Evolutionary conservation across 768 basidiomycete species (phyloP), one percentile per base, ranked within the genome.

Genomic region (Leccinum barrowsii): DNA sequence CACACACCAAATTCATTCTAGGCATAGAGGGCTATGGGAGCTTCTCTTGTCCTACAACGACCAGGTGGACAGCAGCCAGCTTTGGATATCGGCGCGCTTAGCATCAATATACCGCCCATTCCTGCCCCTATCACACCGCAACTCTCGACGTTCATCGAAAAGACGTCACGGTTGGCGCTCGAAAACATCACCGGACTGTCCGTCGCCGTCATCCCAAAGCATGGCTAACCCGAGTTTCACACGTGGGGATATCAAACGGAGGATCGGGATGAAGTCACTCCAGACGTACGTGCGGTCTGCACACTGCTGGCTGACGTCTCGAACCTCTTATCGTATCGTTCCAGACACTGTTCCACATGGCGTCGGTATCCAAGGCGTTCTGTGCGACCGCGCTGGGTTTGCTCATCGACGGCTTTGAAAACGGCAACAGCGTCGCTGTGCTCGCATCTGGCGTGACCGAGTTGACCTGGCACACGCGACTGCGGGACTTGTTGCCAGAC

Each of bases 11-110:
- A 22, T 56, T 44, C 50, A 24, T 24, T 42, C 5, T 53, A 93
- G 91, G 92, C 91, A 15, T 90, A 92, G 67, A 83, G 86, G 28
- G 90, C 82, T 7, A 85, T 92, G 81, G 85, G 87, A 5, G 78
- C 88, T 19, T 90, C 90, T 6, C 76, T 80, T 52, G 71, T 86
- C 54, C 74, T 80, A 37, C 84, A 80, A 55, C 82, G 75, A 50
- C 70, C 71, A n/a, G 63, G 73, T 30, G 73, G 67, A 30, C 73
- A 69, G 50, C 72, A 73, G 50, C 67, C 74, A 2, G 63, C 70
- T 8, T 70, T 83, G 21, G 88, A 89, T 67, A 75, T 89, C 50
- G 73, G 77, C 51, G 74, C 76, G 28, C 70, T 88, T 13, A 88
- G 85, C 63, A 74, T 87, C 55, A 86, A 83, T 62, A 74, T 83